These are phyloP conservation scores for Aspergillus arachidicola DNA, from an alignment of 2,329 filamentous ascomycete species.

Conservation along the genomic window DNA sequence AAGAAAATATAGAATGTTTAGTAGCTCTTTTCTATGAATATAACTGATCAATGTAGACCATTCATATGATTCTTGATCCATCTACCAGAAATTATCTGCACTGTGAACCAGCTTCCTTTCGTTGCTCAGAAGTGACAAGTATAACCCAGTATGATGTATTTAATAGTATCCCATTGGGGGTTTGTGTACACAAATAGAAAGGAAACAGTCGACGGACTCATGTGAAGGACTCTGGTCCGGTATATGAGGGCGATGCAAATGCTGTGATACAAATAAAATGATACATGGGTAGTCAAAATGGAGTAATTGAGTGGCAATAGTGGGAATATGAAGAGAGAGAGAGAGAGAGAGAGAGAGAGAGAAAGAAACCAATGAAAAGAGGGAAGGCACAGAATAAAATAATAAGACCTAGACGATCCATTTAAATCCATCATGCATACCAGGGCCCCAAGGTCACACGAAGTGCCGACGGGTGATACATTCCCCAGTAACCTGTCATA, in stretches of 20 bases:
- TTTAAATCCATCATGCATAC: slow-evolving; percentile 15
- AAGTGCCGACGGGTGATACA: slow-evolving; percentile 13
- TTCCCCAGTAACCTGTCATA: slow-evolving; percentile 22
- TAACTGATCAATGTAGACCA: neutral
- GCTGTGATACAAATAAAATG: slow-evolving; percentile 9
- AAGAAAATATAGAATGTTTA: neutral
- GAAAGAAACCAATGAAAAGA: slow-evolving; percentile 4
- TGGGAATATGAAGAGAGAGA: slow-evolving; percentile 4
- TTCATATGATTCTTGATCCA: too few species aligned
- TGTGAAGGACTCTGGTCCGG: slow-evolving; percentile 8
- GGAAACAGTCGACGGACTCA: slow-evolving; percentile 4
- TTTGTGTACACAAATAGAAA: slow-evolving; percentile 10
- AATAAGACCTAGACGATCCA: slow-evolving; percentile 7
- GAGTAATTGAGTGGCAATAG: slow-evolving; percentile 7
- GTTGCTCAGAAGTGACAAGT: neutral
- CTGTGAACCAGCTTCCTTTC: neutral
- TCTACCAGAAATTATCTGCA: neutral
- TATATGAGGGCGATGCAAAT: slow-evolving; percentile 12
- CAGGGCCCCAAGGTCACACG: slow-evolving; percentile 10
- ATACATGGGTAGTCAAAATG: slow-evolving; percentile 10
- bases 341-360: neutral
- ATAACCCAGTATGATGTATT: slow-evolving; percentile 9
- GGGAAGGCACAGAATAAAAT: neutral
- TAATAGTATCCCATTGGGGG: slow-evolving; percentile 7
- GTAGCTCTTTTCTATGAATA: neutral